Evolutionary conservation across 495 filamentous ascomycete genomes (phyloP).

Genomic region (Talaromyces ruber): DNA sequence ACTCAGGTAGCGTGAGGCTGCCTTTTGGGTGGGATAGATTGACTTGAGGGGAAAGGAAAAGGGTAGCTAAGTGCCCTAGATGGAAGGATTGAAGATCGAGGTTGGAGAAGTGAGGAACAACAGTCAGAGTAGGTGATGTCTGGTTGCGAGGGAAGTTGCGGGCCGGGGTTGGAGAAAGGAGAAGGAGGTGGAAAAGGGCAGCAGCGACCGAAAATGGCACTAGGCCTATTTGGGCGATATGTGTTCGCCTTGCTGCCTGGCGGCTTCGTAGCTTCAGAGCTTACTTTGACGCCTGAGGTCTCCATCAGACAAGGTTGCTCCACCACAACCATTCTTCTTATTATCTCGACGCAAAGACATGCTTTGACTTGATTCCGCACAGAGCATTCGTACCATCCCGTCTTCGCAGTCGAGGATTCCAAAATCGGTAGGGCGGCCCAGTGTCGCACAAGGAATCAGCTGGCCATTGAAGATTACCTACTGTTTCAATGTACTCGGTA

Average conservation of each 20-base stretch:
- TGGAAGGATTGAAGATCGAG: constrained; percentile 26
- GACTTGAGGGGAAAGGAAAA: constrained; percentile 47
- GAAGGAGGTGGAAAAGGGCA: constrained; percentile 21
- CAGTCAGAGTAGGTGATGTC: constrained; percentile 1
- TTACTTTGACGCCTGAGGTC: neutral
- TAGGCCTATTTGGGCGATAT: neutral
- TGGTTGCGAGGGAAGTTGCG: neutral
- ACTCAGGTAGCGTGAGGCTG: constrained; percentile 35
- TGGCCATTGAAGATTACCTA: neutral
- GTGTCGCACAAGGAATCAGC: neutral
- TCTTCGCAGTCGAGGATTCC: neutral
- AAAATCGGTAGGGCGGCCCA: too few relatives aligned
- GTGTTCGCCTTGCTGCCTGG: neutral
- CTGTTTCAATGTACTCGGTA: neutral
- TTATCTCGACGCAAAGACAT: too few relatives aligned
- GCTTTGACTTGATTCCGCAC: too few relatives aligned
- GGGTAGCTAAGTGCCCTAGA: constrained; percentile 93
- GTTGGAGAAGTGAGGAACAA: constrained; percentile 14
- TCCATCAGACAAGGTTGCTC: neutral
- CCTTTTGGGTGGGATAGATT: constrained; percentile 42
- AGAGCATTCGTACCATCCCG: neutral
- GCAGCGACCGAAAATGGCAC: constrained; percentile 1
- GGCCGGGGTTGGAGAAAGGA: constrained; percentile 13
- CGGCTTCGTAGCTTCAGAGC: neutral
- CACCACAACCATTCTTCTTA: neutral